Evolutionary conservation across 1,139 yeast species (phyloP), one percentile per base, ranked within the genome.

Genomic region (Blastobotrys serpentis): DNA sequence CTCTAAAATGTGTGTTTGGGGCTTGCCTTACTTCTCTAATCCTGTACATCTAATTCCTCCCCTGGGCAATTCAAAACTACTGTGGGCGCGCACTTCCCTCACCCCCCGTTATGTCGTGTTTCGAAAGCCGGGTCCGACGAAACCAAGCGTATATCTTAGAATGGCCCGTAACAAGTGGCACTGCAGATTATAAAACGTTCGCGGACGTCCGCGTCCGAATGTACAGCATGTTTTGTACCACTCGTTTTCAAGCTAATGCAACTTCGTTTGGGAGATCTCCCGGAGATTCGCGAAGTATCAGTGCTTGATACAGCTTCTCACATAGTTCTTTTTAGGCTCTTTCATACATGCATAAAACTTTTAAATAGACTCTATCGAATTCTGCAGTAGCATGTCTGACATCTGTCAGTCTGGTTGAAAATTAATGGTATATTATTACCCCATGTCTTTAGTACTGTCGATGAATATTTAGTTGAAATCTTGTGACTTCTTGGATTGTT

Each of bases 41-140:
- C 25, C 40, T 36, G 13, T 11, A 7, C 40, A 36, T 36, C 40
- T 19, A 36, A 36, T 4, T 19, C 25, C 25, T 36, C 40, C 25
- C 40, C 40, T 36, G 22, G 11, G 22, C 13, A 17, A 19, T 19
- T 36, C 23, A n/a, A 17, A 36, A 36, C 16, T 18, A 18, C 23
- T 17, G 7, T 36, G 40, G 40, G 40, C 40, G 40, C 40, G 40
- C 40, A 11, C 19, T 25, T 6, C 19, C 25, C 40, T 36, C 25
- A 36, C 40, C 40, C n/a, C n/a, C 25, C 40, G 40, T 36, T 36
- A 11, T 19, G 40, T 36, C 40, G 40, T 19, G 40, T 36, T 17
- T 19, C 25, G 32, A 17, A 17, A 19, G 14, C 25, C 14, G 25
- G 40, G 14, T 36, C 25, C 10, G 11, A 17, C 40, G 40, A 36